These are phyloP conservation scores for Pichia sp. DNA, from an alignment of 1,139 yeast genomes.

Conservation along the genomic window DNA sequence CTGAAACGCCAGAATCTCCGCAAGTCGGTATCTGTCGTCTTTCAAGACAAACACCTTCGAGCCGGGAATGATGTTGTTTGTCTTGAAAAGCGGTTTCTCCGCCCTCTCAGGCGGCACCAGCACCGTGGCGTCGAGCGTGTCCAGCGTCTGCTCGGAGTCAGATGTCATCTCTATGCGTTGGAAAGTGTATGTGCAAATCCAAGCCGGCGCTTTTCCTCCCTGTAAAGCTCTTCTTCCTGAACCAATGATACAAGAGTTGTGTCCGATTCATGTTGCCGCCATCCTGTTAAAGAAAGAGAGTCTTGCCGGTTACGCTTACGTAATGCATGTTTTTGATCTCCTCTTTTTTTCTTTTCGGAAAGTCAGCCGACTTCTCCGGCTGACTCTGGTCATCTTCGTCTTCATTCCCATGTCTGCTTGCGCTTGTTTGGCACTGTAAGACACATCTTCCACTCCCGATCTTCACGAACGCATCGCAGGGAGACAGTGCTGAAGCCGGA, in stretches of 20 bases:
- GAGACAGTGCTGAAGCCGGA: too few relatives aligned
- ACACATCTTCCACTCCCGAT: too few relatives aligned
- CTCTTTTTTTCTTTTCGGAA: background rate
- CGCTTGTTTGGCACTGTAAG: too few relatives aligned
- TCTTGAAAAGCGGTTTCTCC: conserved; percentile 28
- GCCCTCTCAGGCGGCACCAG: conserved; percentile 31
- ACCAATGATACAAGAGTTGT: too few relatives aligned
- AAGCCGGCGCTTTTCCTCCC: background rate
- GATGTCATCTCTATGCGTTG: conserved; percentile 30
- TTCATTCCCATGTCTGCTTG: too few relatives aligned
- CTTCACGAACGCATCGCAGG: too few relatives aligned
- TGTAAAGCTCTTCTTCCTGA: background rate
- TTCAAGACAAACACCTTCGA: conserved; percentile 79
- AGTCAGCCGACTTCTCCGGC: conserved; percentile 2
- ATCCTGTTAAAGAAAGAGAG: background rate
- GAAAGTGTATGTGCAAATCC: background rate
- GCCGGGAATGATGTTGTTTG: conserved; percentile 59
- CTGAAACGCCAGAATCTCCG: conserved; percentile 81
- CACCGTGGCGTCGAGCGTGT: conserved; percentile 28
- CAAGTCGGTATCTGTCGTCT: conserved; percentile 74
- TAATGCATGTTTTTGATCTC: too few relatives aligned
- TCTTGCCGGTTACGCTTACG: background rate
- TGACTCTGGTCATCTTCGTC: conserved; percentile 1
- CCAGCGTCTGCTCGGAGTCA: conserved; percentile 30
- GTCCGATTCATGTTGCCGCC: conserved; percentile 1